Evolutionary conservation across 345 rosid genomes (phyloP), one percentile per base, ranked within the genome.

Genomic region (Lumnitzera racemosa): DNA sequence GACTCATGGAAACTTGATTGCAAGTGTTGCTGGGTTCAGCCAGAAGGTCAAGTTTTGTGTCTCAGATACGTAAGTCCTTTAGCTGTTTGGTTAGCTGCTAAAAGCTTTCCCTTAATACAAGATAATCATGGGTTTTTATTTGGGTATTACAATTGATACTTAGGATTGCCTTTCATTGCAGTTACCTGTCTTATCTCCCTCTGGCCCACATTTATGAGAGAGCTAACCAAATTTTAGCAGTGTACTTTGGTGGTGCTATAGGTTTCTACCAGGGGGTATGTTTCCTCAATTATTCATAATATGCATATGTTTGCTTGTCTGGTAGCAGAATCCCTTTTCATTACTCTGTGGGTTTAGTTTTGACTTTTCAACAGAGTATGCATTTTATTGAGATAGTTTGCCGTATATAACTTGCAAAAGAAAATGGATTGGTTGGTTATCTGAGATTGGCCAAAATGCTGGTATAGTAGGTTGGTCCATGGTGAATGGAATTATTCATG

Each of bases 201-300:
- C 74, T 92, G 81, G 98, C 96, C 43, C 98, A 89, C 78, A 89
- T 92, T 50, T 89, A 85, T 51, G 96, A 92, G 68, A 79, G 98
- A 60, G 68, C 80, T 62, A 85, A 77, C 79, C 98, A 92, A 77
- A 69, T 92, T 48, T 2, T 85, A 65, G 41, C 58, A 6, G 85
- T 56, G n/a, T 71, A 89, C 75, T 73, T 47, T 51, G 95, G 96
- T 17, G 75, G 72, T 68, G 82, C 95, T 49, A 59, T 91, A 50
- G 98, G 98, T 70, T 91, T 91, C 66, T 89, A 83, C 67, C 98
- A 91, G 60, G 96, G 98, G 82, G 98, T 91, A 83, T 58, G 82
- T 58, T 47, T 57, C 70, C 78, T 29, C 12, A 11, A 27, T 17
- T 2, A 47, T 41, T 56, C 27, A 47, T 69, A 56, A 49, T 56